Conservation (phyloP, 1,284 basidiomycete genomes). For the Cerrena zonata region DNA sequence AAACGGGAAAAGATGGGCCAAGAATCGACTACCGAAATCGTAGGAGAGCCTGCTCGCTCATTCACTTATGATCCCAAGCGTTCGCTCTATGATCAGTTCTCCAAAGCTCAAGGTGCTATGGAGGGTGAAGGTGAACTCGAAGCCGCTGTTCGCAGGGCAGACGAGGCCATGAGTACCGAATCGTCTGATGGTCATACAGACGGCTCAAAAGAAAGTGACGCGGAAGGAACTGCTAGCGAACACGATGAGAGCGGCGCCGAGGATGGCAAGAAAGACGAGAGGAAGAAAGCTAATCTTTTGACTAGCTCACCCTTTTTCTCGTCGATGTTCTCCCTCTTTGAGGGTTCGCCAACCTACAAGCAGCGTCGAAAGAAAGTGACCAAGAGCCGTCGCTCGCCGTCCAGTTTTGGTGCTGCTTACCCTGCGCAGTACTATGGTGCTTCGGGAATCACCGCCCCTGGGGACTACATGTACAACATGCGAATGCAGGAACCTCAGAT, state of each 20-base stretch:
- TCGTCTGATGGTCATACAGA: slow-evolving; percentile 21
- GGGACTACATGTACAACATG: slow-evolving; percentile 5
- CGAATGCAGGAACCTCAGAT: slow-evolving; percentile 22
- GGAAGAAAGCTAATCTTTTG: slow-evolving; percentile 16
- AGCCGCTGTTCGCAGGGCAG: slow-evolving; percentile 42
- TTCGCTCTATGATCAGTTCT: slow-evolving; percentile 84
- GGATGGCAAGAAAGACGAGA: slow-evolving; percentile 20
- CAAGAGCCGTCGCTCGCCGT: slow-evolving; percentile 20
- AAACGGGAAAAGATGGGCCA: slow-evolving; percentile 86
- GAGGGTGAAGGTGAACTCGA: slow-evolving; percentile 57
- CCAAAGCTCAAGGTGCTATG: slow-evolving; percentile 43
- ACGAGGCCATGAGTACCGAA: slow-evolving; percentile 28
- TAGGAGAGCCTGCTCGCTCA: slow-evolving; percentile 76
- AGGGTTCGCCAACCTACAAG: slow-evolving; percentile 81
- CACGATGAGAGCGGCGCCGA: slow-evolving; percentile 16
- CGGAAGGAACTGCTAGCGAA: slow-evolving; percentile 23
- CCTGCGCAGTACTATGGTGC: neutral
- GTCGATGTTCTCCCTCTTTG: slow-evolving; percentile 70
- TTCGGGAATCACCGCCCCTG: neutral
- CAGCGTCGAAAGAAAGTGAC: slow-evolving; percentile 73
- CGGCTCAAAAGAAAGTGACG: slow-evolving; percentile 16
- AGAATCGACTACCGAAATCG: slow-evolving; percentile 73
- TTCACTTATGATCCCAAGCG: slow-evolving; percentile 82
- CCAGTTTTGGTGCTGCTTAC: neutral
- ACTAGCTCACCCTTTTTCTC: slow-evolving; percentile 51